Evolutionary conservation across 176 grass and related monocot genomes (phyloP).

Genomic region (Panicum miliaceum): DNA sequence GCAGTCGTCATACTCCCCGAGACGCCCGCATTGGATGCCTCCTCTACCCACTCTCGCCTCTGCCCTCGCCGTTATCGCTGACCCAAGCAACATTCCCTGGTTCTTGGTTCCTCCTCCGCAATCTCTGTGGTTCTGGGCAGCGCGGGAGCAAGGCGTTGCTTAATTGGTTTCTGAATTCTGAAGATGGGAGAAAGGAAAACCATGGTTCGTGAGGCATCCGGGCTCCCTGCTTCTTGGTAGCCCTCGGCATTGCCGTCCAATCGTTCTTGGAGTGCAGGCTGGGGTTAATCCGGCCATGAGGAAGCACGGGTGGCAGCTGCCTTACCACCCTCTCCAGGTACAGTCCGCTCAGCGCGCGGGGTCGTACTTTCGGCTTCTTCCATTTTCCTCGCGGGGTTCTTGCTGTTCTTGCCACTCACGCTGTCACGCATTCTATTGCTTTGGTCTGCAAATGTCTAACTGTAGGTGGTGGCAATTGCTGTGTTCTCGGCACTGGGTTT

Average conservation of each 20-base stretch:
- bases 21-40: slow-evolving; percentile 54
- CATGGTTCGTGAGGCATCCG: slow-evolving; percentile 20
- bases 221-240: slow-evolving; percentile 22
- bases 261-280: not conserved
- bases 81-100: slow-evolving; percentile 5
- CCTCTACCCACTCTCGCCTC: not conserved
- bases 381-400: not conserved
- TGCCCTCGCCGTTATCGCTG: slow-evolving; percentile 22
- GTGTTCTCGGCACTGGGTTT: slow-evolving; percentile 92
- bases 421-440: not conserved
- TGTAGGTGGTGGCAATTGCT: slow-evolving; percentile 92
- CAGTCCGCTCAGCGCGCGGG: not conserved
- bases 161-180: slow-evolving; percentile 7
- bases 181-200: slow-evolving; percentile 9
- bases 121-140: not conserved
- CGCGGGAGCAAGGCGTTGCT: not conserved
- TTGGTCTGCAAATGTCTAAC: not conserved
- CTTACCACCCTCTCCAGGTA: slow-evolving; percentile 96
- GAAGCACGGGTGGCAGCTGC: slow-evolving; percentile 98
- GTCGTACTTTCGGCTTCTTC: not conserved
- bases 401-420: not conserved
- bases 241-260: slow-evolving; percentile 7
- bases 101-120: slow-evolving; percentile 33
- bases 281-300: slow-evolving; percentile 61
- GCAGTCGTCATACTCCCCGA: slow-evolving; percentile 40